Evolutionary conservation across 441 rosid species (phyloP), one percentile per base, ranked within the genome.

Genomic region (Eutrema salsugineum): DNA sequence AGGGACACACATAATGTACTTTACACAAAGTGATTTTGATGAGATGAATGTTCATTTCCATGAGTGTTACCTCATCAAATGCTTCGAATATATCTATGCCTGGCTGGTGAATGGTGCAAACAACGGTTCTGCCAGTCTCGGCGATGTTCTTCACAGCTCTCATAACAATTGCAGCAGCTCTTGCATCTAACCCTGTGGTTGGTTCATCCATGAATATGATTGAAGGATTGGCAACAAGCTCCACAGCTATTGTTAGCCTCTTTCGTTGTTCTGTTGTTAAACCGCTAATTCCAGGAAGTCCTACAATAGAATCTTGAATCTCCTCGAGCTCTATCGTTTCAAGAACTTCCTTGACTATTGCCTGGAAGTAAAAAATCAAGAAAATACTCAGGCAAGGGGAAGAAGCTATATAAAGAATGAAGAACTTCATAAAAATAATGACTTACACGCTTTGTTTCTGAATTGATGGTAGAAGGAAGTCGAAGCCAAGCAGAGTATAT

Each of bases 161-260:
- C 84, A 84, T 81, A 19, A 86, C 91, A 70, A 84, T 78, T 19
- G 88, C 87, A 71, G 91, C 87, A 44, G 87, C 85, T 69, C 91
- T 83, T 7, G 85, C 87, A 71, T 86, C 91, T 51, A 86, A 60
- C 19, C 91, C 88, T 17, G 87, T 73, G 8, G 87, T 86, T 49
- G 91, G 91, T 36, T 84, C 91, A 54, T 86, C 91, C 86, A 84
- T 78, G 47, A 86, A 86, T 48, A 86, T 78, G 14, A 86, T 81
- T 27, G 91, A 84, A 35, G 91, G 91, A 61, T 86, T 84, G 0
- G 84, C 56, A 30, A 86, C 91, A 32, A 86, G 84, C 77, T 86
- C 91, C 20, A 84, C 87, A 4, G 88, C 88, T 55, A 86, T 78
- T 0, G 88, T 86, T 11, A 86, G 75, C 64, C 86, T 76, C 20